Evolutionary conservation across 805 yeast genomes (phyloP).

Genomic region (Citeromyces matritensis): DNA sequence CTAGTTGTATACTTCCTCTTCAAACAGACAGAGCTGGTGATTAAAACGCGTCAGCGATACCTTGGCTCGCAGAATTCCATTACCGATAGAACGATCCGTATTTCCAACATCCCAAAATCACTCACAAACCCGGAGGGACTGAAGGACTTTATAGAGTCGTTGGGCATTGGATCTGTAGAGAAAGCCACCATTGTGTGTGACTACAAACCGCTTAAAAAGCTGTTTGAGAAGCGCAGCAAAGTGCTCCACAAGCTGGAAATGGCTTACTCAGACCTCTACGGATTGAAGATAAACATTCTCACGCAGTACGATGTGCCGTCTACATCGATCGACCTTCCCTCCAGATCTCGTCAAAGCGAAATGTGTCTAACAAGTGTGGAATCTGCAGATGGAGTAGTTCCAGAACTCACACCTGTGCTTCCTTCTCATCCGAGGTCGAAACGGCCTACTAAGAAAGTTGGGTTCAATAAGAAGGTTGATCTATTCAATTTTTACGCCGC

Average conservation of each 20-base stretch:
- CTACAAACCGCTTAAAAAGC: slow-evolving; percentile 19
- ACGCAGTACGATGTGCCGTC: slow-evolving; percentile 9
- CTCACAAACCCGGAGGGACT: slow-evolving; percentile 26
- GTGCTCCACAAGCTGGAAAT: slow-evolving; percentile 21
- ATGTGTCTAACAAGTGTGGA: background rate
- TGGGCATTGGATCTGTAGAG: slow-evolving; percentile 40
- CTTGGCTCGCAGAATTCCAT: slow-evolving; percentile 44
- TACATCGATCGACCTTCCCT: slow-evolving; percentile 15
- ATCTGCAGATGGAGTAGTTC: slow-evolving; percentile 1
- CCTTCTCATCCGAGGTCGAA: slow-evolving; percentile 6
- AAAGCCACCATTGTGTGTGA: slow-evolving; percentile 31
- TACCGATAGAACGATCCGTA: slow-evolving; percentile 41
- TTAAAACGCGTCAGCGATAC: slow-evolving; percentile 38
- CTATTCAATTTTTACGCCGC: slow-evolving; percentile 18
- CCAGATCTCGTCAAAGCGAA: slow-evolving; percentile 10
- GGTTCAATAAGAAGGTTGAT: slow-evolving; percentile 14
- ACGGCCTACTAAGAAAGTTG: slow-evolving; percentile 10
- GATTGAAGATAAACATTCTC: slow-evolving; percentile 21
- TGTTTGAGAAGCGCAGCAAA: slow-evolving; percentile 18
- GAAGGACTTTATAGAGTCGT: slow-evolving; percentile 32
- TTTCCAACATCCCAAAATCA: slow-evolving; percentile 36
- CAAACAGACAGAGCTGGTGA: slow-evolving; percentile 29
- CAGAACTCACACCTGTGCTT: slow-evolving; percentile 8
- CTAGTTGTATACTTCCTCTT: slow-evolving; percentile 28
- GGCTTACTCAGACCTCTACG: slow-evolving; percentile 23